Evolutionary conservation across 768 basidiomycete species (phyloP).

Genomic region (Pulveroboletus sp.): DNA sequence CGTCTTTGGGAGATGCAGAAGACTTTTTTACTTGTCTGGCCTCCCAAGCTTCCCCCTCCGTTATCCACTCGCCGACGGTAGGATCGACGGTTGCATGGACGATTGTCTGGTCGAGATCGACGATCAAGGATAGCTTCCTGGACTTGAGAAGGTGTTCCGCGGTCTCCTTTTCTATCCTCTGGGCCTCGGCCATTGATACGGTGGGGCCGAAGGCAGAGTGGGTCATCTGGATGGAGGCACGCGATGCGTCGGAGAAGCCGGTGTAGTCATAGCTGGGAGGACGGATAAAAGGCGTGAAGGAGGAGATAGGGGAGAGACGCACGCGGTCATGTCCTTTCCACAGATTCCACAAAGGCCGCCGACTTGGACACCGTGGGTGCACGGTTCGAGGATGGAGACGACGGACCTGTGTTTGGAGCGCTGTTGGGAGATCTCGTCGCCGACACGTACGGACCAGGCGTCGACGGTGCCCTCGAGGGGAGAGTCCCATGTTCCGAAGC

Average conservation of each 20-base stretch:
- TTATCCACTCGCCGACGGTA: constrained; percentile 96
- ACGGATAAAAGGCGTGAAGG: constrained; percentile 12
- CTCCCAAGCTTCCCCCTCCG: constrained; percentile 81
- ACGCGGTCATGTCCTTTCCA: constrained; percentile 94
- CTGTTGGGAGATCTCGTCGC: constrained; percentile 59
- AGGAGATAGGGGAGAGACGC: constrained; percentile 24
- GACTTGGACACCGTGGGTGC: constrained; percentile 92
- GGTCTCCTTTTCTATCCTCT: constrained; percentile 80
- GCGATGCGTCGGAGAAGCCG: constrained; percentile 79
- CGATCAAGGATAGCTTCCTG: constrained; percentile 87
- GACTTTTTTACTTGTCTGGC: constrained; percentile 46
- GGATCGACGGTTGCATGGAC: constrained; percentile 99
- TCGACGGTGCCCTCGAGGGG: constrained; percentile 76
- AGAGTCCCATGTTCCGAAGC: constrained; percentile 90
- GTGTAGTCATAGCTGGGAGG: constrained; percentile 70
- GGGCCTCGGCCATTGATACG: constrained; percentile 89
- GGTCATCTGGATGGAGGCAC: constrained; percentile 90
- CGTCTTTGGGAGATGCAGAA: constrained; percentile 30
- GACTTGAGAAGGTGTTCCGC: constrained; percentile 71
- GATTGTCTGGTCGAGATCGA: constrained; percentile 98
- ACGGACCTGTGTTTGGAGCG: constrained; percentile 58
- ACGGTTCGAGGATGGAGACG: constrained; percentile 79
- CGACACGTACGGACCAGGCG: constrained; percentile 63
- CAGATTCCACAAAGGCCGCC: constrained; percentile 91
- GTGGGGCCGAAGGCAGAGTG: constrained; percentile 90